phyloP scores from a whole-genome alignment of 805 yeast species.

The Blastobotrys terrestris region DNA sequence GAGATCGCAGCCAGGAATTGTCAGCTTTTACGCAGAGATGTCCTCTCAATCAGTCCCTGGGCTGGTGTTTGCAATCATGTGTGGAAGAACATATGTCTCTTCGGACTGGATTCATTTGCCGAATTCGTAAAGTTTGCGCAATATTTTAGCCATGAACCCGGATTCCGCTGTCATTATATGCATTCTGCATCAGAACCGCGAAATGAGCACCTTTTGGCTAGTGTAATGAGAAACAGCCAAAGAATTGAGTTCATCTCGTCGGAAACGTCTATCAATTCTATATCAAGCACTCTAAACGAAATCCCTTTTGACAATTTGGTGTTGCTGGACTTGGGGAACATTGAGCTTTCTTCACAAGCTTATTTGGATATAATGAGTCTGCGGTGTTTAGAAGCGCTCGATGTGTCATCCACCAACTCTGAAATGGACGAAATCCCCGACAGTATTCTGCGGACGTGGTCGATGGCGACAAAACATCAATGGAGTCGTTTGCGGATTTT shows the following conservation, averaged over 20 bases:
- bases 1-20: not conserved
- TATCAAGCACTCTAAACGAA: not conserved
- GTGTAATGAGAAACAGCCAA: conserved; percentile 7
- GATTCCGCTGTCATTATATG: conserved; percentile 12
- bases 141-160: conserved; percentile 8
- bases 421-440: conserved; percentile 2
- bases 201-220: not conserved
- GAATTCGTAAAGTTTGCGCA: conserved; percentile 12
- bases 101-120: conserved; percentile 14
- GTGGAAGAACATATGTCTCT: conserved; percentile 14
- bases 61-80: conserved; percentile 10
- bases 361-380: conserved; percentile 4
- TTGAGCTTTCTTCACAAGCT: not conserved
- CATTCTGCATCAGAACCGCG: not conserved
- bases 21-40: not conserved
- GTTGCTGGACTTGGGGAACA: conserved; percentile 10
- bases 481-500: conserved; percentile 11
- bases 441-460: conserved; percentile 11
- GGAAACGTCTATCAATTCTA: not conserved
- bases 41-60: not conserved
- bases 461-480: conserved; percentile 10
- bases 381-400: conserved; percentile 13
- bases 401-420: conserved; percentile 9
- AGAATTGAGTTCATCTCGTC: conserved; percentile 14
- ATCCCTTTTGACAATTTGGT: conserved; percentile 3